These are phyloP conservation scores for Leucocoprinus sp. DNA, from an alignment of 768 basidiomycete genomes.

Conservation along the genomic window DNA sequence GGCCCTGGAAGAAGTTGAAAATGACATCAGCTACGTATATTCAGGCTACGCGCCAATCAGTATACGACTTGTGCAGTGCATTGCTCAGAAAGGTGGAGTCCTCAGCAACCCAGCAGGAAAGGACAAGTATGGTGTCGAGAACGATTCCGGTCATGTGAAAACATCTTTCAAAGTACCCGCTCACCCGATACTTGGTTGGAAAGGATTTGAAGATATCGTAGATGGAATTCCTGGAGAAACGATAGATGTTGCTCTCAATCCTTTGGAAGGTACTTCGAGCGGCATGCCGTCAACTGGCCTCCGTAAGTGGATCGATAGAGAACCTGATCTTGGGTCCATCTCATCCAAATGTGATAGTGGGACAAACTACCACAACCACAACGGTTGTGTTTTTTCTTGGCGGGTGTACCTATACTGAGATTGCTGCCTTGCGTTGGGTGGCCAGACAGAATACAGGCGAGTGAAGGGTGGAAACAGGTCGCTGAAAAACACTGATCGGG, in stretches of 20 bases:
- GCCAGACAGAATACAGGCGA: slow-evolving; percentile 74
- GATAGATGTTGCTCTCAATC: slow-evolving; percentile 63
- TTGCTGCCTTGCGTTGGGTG: slow-evolving; percentile 92
- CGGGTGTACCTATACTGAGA: slow-evolving; percentile 96
- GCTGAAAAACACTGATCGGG: slow-evolving; percentile 3
- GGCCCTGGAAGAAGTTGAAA: slow-evolving; percentile 73
- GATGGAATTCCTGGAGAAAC: slow-evolving; percentile 77
- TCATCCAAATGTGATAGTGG: slow-evolving; percentile 17
- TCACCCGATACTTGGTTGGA: slow-evolving; percentile 94
- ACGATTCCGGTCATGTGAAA: slow-evolving; percentile 30
- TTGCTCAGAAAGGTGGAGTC: slow-evolving; percentile 86
- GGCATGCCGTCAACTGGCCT: slow-evolving; percentile 3
- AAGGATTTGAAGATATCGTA: slow-evolving; percentile 90
- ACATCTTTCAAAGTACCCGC: slow-evolving; percentile 59
- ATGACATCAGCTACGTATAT: slow-evolving; percentile 94
- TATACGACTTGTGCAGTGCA: slow-evolving; percentile 85
- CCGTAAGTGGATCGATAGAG: slow-evolving; percentile 9
- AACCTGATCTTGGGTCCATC: slow-evolving; percentile 19
- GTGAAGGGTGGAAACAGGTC: slow-evolving; percentile 13
- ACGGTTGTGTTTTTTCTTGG: slow-evolving; percentile 96
- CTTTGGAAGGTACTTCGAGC: slow-evolving; percentile 10
- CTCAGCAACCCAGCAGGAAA: slow-evolving; percentile 71
- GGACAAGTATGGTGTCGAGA: slow-evolving; percentile 32
- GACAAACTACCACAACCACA: slow-evolving; percentile 68
- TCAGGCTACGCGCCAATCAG: slow-evolving; percentile 96